Percentiles rank a stretch among this genome's conserved stretches.
phyloP scores from a whole-genome alignment of 345 rosid genomes.

The Acer yangbiense region DNA sequence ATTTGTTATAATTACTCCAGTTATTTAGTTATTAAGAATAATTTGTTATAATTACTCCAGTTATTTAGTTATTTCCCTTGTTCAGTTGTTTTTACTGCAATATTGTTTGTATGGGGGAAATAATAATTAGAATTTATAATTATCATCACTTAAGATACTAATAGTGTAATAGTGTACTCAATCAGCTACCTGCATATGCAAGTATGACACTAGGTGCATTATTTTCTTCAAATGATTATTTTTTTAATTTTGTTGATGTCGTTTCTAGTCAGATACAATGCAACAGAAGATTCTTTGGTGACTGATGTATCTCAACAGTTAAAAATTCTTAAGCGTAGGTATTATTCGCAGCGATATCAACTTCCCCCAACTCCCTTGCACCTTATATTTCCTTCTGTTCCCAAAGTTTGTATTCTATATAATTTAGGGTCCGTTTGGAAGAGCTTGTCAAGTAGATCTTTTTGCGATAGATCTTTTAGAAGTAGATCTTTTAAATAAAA shows the following conservation, averaged over 20 bases:
- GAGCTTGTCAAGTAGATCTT: too few relatives aligned
- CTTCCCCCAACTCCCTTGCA: neutral
- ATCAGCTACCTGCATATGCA: neutral
- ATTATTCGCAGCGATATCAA: constrained; percentile 23
- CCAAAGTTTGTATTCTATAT: neutral
- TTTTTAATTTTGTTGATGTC: constrained; percentile 28
- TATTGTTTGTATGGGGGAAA: too few relatives aligned
- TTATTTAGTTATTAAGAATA: neutral
- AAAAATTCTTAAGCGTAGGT: constrained; percentile 88
- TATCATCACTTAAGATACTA: neutral
- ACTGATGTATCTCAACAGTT: constrained; percentile 77
- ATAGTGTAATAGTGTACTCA: neutral
- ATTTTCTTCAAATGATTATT: neutral
- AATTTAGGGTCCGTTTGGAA: too few relatives aligned
- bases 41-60: neutral
- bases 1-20: neutral
- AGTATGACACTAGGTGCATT: neutral
- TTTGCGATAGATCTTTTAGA: too few relatives aligned
- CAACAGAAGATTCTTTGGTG: constrained; percentile 54
- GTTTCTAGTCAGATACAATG: constrained; percentile 89
- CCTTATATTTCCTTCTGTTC: neutral
- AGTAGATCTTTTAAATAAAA: too few relatives aligned
- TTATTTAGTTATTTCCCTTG: neutral
- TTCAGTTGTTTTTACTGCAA: too few relatives aligned
- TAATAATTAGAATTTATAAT: neutral